A percentile compares a stretch with the other conserved stretches of the same genome.
Conservation (phyloP, 768 basidiomycete genomes). For the Pisolithus albus region DNA sequence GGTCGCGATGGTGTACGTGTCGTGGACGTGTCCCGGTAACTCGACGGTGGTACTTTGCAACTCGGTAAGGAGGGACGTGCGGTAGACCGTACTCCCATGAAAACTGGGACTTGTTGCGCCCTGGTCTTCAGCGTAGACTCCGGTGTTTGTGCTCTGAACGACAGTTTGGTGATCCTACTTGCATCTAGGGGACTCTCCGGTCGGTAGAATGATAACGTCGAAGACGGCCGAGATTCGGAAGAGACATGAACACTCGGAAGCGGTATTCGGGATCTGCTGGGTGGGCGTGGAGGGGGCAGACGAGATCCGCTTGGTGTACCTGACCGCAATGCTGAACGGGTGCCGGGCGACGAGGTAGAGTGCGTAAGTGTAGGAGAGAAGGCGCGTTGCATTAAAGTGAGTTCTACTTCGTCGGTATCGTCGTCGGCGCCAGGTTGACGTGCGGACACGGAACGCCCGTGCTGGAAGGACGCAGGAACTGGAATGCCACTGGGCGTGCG, state of each 20-base stretch:
- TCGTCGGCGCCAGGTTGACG: conserved; percentile 39
- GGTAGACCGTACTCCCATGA: conserved; percentile 37
- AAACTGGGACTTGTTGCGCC: conserved; percentile 52
- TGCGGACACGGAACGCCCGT: conserved; percentile 43
- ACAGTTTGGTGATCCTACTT: conserved; percentile 20
- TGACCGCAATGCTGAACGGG: conserved; percentile 19
- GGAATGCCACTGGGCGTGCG: conserved; percentile 72
- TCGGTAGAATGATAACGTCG: conserved; percentile 63
- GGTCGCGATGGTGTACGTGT: conserved; percentile 60
- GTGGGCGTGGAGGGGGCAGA: conserved; percentile 60
- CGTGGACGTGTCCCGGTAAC: conserved; percentile 55
- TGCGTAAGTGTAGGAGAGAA: conserved; percentile 52
- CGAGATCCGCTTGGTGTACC: conserved; percentile 36
- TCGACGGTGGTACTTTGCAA: conserved; percentile 60
- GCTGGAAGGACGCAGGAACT: conserved; percentile 48
- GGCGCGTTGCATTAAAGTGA: conserved; percentile 49
- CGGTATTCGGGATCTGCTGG: conserved; percentile 80
- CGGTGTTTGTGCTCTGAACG: conserved; percentile 59
- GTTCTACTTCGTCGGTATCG: conserved; percentile 39
- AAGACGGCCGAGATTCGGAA: conserved; percentile 62
- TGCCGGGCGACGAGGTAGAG: conserved; percentile 39
- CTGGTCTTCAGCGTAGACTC: conserved; percentile 55
- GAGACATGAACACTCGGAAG: conserved; percentile 67
- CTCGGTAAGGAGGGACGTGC: conserved; percentile 33
- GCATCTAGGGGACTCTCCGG: conserved; percentile 45